Evolutionary conservation across 345 rosid genomes (phyloP), one percentile per base, ranked within the genome.

Genomic region (Mangifera indica): DNA sequence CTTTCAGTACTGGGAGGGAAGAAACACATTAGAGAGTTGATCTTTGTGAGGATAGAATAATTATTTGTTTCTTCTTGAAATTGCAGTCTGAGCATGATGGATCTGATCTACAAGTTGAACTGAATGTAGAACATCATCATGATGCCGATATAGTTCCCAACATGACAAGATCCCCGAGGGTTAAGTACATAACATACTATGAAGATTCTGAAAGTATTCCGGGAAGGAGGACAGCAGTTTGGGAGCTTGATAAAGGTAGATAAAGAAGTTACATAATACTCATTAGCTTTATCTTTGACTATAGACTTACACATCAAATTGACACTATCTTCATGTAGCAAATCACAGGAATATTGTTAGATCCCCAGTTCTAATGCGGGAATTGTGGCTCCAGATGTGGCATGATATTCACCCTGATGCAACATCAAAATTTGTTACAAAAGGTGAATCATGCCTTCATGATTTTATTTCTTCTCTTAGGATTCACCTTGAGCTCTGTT

Each of bases 351-450:
- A 92, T 81, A 92, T 95, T 10, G 99, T 95, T 65, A 86, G 92
- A 82, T 87, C 93, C 22, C 93, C 95, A 40, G 92, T 81, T 76
- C 84, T 95, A 66, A 95, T 95, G 99, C 85, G 99, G 71, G 99
- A 92, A 84, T 76, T 95, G 81, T 95, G 99, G 99, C 99, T 95
- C 78, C 93, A 95, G 76, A 89, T 95, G 91, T 95, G 98, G 98
- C 99, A 95, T 71, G 96, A 95, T 77, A 86, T 89, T 72, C 90
- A 84, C 75, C 90, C 90, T 29, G 83, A 80, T 77, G 79, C 86
- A 34, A 81, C 80, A 72, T 80, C 90, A 61, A 84, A 87, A 44
- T 95, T 88, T 69, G 98, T 92, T 53, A 92, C 93, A 17, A 95
- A 95, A 89, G 99, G 99, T 95, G 70, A 59, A 72, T 70, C 24